A percentile compares a stretch with the other conserved stretches of the same genome.
Evolutionary conservation across 345 rosid genomes (phyloP).

Genomic region (Alliaria petiolata): DNA sequence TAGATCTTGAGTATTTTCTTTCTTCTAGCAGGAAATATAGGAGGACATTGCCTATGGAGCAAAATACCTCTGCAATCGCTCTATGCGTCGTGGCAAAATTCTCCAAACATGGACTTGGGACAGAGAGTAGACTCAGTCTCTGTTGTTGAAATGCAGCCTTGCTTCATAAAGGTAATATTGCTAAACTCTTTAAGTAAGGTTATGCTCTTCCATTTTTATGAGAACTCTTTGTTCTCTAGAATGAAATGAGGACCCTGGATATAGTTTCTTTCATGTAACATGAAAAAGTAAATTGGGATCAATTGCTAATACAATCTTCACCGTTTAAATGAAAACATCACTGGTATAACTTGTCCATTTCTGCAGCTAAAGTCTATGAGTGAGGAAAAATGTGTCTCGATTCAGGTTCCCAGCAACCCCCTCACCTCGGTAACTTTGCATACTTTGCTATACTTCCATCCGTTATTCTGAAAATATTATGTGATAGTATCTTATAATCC

Average conservation of each 20-base stretch:
- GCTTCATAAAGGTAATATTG: conserved; percentile 72
- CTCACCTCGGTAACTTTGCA: conserved; percentile 47
- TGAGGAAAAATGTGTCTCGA: conserved; percentile 64
- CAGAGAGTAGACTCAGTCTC: conserved; percentile 68
- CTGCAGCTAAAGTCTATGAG: conserved; percentile 60
- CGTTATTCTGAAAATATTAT: not conserved
- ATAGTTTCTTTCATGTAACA: conserved; percentile 5
- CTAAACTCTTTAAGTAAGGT: not conserved
- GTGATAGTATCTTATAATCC: conserved; percentile 1
- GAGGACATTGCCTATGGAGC: conserved; percentile 82
- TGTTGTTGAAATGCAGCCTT: conserved; percentile 67
- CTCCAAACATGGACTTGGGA: conserved; percentile 78
- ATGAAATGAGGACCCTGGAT: conserved; percentile 6
- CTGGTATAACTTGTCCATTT: conserved; percentile 16
- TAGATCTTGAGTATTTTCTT: not conserved
- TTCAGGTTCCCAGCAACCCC: conserved; percentile 63
- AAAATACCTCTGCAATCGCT: conserved; percentile 72
- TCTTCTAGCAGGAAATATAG: conserved; percentile 59
- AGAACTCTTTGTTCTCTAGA: not conserved
- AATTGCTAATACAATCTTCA: not conserved
- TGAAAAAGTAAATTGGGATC: conserved; percentile 2
- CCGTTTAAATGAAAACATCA: not conserved
- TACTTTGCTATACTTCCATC: conserved; percentile 28
- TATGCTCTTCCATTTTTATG: not conserved
- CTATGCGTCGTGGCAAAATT: conserved; percentile 65